These are phyloP conservation scores for Tricholoma flavovirens DNA, from an alignment of 768 basidiomycete species.

Conservation along the genomic window DNA sequence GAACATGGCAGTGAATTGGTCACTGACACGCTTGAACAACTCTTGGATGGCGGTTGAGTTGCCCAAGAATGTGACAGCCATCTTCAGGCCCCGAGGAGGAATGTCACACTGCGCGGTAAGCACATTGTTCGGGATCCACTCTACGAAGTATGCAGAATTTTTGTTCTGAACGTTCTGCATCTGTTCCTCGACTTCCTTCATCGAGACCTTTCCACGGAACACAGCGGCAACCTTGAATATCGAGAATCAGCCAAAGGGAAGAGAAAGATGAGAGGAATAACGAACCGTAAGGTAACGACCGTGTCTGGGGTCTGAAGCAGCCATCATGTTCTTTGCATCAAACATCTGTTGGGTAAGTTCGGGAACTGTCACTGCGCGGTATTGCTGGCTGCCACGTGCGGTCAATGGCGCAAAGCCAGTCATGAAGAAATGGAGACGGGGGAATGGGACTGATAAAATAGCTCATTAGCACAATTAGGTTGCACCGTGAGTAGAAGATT, in stretches of 20 bases:
- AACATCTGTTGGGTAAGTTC: constrained; percentile 99
- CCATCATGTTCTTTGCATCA: constrained; percentile 99
- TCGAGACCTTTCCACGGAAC: constrained; percentile 99
- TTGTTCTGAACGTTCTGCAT: constrained; percentile 98
- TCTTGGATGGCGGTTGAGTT: constrained; percentile 98
- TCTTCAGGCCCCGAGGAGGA: constrained; percentile 90
- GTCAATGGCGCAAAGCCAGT: constrained; percentile 94
- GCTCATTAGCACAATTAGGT: background rate
- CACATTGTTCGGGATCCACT: constrained; percentile 99
- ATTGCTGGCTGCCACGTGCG: constrained; percentile 89
- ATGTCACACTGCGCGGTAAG: constrained; percentile 98
- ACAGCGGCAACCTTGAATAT: constrained; percentile 72
- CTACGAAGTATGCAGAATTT: constrained; percentile 97
- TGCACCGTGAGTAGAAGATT: constrained; percentile 19
- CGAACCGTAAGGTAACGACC: constrained; percentile 94
- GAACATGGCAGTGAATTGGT: constrained; percentile 99
- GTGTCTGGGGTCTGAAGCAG: constrained; percentile 93
- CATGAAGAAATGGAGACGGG: constrained; percentile 99
- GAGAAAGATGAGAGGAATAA: constrained; percentile 1
- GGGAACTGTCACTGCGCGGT: constrained; percentile 94
- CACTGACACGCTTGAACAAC: constrained; percentile 97
- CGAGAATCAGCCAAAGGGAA: background rate
- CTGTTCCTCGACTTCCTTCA: constrained; percentile 99
- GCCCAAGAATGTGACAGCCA: constrained; percentile 96
- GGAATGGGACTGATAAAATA: constrained; percentile 77